Conservation (phyloP, 192 early-diverging fungal species). For the Rhizophagus clarus region DNA sequence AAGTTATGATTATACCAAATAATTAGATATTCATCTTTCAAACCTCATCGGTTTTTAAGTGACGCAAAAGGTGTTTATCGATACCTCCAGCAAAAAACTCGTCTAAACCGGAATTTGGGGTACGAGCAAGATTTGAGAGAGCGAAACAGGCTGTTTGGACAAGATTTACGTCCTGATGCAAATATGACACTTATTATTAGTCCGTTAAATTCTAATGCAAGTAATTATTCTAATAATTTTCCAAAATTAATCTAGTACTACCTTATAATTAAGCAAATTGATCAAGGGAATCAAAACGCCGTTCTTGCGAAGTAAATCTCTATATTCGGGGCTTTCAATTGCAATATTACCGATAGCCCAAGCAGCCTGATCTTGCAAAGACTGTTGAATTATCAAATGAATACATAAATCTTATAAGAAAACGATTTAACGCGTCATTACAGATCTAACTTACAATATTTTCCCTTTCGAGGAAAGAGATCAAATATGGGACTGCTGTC, state of each 20-base stretch:
- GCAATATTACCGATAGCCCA: constrained; percentile 97
- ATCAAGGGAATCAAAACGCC: constrained; percentile 79
- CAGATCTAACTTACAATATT: constrained; percentile 35
- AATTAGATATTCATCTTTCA: not conserved
- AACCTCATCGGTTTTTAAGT: constrained; percentile 51
- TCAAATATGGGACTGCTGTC: constrained; percentile 50
- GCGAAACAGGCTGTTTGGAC: constrained; percentile 75
- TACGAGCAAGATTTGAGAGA: constrained; percentile 69
- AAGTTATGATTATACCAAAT: not conserved
- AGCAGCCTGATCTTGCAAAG: constrained; percentile 84
- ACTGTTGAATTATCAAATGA: constrained; percentile 38
- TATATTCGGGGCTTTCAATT: constrained; percentile 73
- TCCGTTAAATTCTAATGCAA: not conserved
- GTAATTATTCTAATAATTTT: not conserved
- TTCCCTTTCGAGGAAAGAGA: constrained; percentile 49
- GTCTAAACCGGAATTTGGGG: constrained; percentile 56
- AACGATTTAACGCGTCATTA: not conserved
- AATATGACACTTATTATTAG: not conserved
- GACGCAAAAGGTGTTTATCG: constrained; percentile 47
- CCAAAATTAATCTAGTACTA: constrained; percentile 14
- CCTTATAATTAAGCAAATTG: constrained; percentile 65
- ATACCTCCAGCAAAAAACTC: constrained; percentile 54
- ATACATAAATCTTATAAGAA: not conserved
- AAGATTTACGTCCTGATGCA: constrained; percentile 44
- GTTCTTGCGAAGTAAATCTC: constrained; percentile 72